phyloP scores from a whole-genome alignment of 202 grass and related monocot genomes.

The Setaria italica region DNA sequence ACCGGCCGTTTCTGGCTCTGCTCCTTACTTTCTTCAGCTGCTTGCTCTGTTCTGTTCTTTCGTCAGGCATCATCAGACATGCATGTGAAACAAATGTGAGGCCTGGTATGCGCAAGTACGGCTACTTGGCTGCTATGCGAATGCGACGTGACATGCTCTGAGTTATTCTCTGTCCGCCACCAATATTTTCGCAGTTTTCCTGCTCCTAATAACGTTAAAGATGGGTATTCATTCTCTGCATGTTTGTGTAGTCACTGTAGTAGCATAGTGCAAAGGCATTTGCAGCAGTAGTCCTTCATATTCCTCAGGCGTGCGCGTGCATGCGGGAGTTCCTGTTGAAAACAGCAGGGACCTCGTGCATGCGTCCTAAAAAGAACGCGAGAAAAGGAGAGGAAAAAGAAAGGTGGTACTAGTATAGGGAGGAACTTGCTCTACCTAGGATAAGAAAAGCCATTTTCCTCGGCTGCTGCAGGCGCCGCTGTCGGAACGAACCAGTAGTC shows the following conservation, averaged over 20 bases:
- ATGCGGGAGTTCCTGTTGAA: constrained; percentile 19
- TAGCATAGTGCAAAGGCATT: background rate
- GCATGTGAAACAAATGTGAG: background rate
- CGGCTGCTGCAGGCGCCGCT: background rate
- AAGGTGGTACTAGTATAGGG: no score
- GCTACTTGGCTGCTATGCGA: constrained; percentile 32
- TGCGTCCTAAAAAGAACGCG: constrained; percentile 45
- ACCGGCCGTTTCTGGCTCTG: background rate
- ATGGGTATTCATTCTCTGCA: background rate
- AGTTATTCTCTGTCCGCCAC: constrained; percentile 40
- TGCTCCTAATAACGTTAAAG: no score
- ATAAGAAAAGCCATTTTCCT: constrained; percentile 8
- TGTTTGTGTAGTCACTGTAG: background rate
- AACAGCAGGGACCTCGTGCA: constrained; percentile 28
- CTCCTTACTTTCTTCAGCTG: no score
- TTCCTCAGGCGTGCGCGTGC: background rate
- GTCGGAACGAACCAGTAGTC: constrained; percentile 22
- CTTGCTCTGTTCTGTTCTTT: background rate
- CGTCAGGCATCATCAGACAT: background rate
- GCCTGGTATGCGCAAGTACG: constrained; percentile 38
- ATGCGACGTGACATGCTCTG: constrained; percentile 32
- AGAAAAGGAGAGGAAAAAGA: background rate
- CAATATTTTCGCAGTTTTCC: background rate
- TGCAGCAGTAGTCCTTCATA: background rate
- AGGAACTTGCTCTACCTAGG: constrained; percentile 8